phyloP scores from a whole-genome alignment of 331 rosid genomes.

The Quercus phellos region DNA sequence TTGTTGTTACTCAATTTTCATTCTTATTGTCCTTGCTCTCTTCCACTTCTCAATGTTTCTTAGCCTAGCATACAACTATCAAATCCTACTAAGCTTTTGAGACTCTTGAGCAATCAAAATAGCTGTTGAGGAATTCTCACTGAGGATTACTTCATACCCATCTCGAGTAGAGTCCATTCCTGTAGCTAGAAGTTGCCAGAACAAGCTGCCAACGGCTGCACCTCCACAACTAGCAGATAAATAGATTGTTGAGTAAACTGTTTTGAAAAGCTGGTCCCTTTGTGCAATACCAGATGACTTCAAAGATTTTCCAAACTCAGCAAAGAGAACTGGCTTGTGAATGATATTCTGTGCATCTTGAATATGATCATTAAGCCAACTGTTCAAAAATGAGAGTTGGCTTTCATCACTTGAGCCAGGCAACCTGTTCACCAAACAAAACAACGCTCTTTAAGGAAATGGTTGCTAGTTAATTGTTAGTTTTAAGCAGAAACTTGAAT shows the following conservation, averaged over 20 bases:
- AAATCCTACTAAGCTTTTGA: conserved; percentile 47
- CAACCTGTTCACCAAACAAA: conserved; percentile 48
- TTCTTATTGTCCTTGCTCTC: conserved; percentile 18
- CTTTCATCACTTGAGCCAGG: conserved; percentile 46
- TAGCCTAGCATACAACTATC: conserved; percentile 63
- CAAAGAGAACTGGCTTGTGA: conserved; percentile 72
- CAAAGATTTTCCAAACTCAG: conserved; percentile 80
- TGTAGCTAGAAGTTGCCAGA: conserved; percentile 80
- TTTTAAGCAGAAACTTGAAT: background rate
- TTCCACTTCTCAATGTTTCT: conserved; percentile 58
- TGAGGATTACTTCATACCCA: conserved; percentile 67
- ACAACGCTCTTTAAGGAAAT: conserved; percentile 10
- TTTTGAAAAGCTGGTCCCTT: conserved; percentile 55
- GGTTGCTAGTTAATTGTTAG: background rate
- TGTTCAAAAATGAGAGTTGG: conserved; percentile 56
- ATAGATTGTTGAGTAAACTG: conserved; percentile 55
- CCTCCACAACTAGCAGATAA: conserved; percentile 77
- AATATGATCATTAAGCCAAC: conserved; percentile 70
- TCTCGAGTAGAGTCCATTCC: conserved; percentile 83
- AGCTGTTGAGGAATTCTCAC: conserved; percentile 55
- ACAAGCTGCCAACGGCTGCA: conserved; percentile 68
- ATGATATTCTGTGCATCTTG: conserved; percentile 75
- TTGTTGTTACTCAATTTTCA: conserved; percentile 21
- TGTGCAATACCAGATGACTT: conserved; percentile 34
- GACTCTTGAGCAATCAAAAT: conserved; percentile 62